Conservation (phyloP, 495 filamentous ascomycete species). For the Trichoderma parareesei region DNA sequence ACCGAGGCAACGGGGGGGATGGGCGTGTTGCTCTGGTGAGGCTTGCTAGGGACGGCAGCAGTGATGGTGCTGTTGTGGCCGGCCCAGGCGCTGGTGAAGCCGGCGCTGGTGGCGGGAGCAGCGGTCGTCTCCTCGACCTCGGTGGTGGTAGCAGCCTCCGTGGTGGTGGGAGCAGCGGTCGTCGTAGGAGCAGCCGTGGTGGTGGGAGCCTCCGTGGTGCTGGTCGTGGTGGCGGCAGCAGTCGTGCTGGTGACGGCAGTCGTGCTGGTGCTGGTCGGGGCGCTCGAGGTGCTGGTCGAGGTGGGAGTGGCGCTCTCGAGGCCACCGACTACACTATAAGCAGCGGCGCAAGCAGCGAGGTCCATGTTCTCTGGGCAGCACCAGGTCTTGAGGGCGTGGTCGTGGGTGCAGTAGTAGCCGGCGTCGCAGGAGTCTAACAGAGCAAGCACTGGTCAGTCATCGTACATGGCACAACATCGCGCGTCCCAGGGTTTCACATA, state of each 20-base stretch:
- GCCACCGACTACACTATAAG: constrained; percentile 29
- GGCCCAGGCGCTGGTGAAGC: not conserved
- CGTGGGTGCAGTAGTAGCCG: constrained; percentile 40
- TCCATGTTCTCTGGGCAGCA: constrained; percentile 39
- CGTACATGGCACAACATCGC: not conserved
- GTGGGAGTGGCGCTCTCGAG: constrained; percentile 29
- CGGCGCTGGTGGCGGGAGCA: constrained; percentile 3
- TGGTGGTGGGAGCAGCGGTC: constrained; percentile 18
- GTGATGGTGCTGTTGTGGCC: constrained; percentile 8
- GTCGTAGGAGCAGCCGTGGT: constrained; percentile 14
- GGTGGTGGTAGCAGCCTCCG: constrained; percentile 14
- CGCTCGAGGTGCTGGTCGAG: constrained; percentile 18
- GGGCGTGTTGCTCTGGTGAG: not conserved
- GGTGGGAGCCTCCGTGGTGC: constrained; percentile 14
- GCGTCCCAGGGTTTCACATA: constrained; percentile 19
- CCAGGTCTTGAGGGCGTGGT: constrained; percentile 30
- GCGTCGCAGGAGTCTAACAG: constrained; percentile 36
- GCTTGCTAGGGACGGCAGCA: not conserved
- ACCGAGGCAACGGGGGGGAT: not conserved
- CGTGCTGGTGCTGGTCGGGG: constrained; percentile 15
- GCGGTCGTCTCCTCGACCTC: constrained; percentile 14
- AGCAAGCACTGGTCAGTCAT: constrained; percentile 15
- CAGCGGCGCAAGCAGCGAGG: constrained; percentile 33
- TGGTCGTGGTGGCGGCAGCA: constrained; percentile 18
- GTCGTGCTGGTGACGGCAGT: constrained; percentile 11